Percentiles rank a stretch among this genome's conserved stretches.
These are phyloP conservation scores for Babesia sp. DNA, from an alignment of 169 alveolate genomes.

Conservation along the genomic window DNA sequence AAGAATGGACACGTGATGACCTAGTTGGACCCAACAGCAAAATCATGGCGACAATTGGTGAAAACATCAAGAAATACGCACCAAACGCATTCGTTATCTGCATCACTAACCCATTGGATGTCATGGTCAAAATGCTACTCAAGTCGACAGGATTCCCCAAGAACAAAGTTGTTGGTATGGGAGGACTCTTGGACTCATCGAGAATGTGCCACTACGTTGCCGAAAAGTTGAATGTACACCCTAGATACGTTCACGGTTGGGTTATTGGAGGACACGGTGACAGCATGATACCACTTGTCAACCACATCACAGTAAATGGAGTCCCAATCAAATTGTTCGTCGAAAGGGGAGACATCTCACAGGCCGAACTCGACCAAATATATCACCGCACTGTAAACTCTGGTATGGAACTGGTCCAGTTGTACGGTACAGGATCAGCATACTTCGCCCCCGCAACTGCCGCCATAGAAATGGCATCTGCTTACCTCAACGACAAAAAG, in stretches of 20 bases:
- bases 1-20: slow-evolving; percentile 84
- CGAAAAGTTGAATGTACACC: slow-evolving; percentile 75
- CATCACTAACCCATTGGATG: slow-evolving; percentile 86
- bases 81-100: slow-evolving; percentile 84
- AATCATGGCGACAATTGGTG: slow-evolving; percentile 81
- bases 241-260: slow-evolving; percentile 76
- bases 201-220: slow-evolving; percentile 79
- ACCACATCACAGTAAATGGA: slow-evolving; percentile 77
- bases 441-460: slow-evolving; percentile 77
- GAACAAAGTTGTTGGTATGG: slow-evolving; percentile 84
- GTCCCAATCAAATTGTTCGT: slow-evolving; percentile 70
- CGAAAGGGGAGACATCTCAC: slow-evolving; percentile 36
- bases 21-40: slow-evolving; percentile 77
- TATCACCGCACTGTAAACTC: slow-evolving; percentile 42
- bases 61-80: slow-evolving; percentile 76
- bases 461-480: slow-evolving; percentile 70
- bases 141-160: slow-evolving; percentile 81
- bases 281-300: slow-evolving; percentile 80
- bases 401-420: slow-evolving; percentile 50
- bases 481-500: slow-evolving; percentile 74
- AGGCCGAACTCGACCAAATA: slow-evolving; percentile 47
- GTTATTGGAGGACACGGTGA: slow-evolving; percentile 89
- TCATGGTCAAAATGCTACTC: slow-evolving; percentile 76
- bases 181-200: slow-evolving; percentile 83
- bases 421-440: slow-evolving; percentile 59